Base-by-base conservation (phyloP, 768 basidiomycete species). In the Hericium erinaceus region DNA sequence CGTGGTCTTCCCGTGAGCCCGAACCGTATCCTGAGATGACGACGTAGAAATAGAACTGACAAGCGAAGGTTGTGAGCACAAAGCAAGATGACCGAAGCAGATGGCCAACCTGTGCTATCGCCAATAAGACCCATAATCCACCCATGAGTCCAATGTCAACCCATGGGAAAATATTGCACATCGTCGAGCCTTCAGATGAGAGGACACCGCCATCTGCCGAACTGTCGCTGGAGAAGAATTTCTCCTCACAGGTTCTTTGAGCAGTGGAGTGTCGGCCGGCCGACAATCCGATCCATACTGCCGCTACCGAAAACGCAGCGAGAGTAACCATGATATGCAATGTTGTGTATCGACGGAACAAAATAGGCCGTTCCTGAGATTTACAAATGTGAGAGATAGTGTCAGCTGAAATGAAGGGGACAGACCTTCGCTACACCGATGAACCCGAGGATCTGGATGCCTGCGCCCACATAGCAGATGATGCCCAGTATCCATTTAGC, bases 161-260 rank as follows among this genome's bases (percentile, higher is more conserved):
- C 91, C 93, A 97, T 4, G 92, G 78, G 67, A 98, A 95, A 56
- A 97, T 87, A 50, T 85, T 76, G 72, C 97, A 99, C 22, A 98
- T 77, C 5, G 80, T 83, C 39, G 84, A 69, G 6, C 84, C 89
- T 68, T 92, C 80, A 39, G 69, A 64, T 13, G 70, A 68, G 52
- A 70, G 62, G 58, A 63, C 66, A 12, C 72, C 70, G 4, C 66
- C 52, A 33, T 71, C 65, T 7, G 64, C 54, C 62, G 20, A 16
- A 44, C 41, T 18, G 41, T 44, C 41, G 16, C 74, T 66, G 15
- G 55, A 41, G 67, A 84, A 89, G 73, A 82, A 89, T 46, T 77
- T 70, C 3, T 61, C 53, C 58, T 84, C 72, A 68, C 95, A 99
- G 2, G 77, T 76, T 2, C 74, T 63, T 63, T 88, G 77, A 18